Evolutionary conservation across 148 eudicot genomes (phyloP).

Genomic region (Arbutus unedo): DNA sequence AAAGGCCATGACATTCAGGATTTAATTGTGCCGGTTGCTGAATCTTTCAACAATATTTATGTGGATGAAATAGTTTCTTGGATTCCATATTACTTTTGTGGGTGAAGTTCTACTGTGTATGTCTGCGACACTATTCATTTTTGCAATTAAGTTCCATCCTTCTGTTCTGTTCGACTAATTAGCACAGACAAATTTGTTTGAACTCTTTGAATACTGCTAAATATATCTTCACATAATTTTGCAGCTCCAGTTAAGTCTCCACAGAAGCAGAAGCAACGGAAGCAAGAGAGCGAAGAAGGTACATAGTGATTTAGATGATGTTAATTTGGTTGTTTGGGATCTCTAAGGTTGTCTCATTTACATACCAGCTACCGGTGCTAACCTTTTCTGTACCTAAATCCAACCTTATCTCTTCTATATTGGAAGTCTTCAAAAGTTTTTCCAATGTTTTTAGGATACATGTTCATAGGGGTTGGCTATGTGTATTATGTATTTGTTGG

Average conservation of each 20-base stretch:
- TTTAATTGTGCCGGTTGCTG: not conserved
- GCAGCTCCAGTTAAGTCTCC: conserved; percentile 45
- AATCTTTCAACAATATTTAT: not conserved
- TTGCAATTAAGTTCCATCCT: not conserved
- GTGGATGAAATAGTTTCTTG: not conserved
- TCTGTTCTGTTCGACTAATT: not conserved
- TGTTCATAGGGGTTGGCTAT: not conserved
- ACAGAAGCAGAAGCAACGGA: conserved; percentile 44
- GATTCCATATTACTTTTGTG: not conserved
- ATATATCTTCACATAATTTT: conserved; percentile 16
- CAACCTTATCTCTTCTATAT: not conserved
- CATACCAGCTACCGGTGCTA: not conserved
- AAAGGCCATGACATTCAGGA: not conserved
- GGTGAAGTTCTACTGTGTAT: not conserved
- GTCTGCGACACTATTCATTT: conserved; percentile 8
- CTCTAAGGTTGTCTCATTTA: not conserved
- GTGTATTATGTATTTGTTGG: not conserved
- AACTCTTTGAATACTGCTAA: conserved; percentile 8
- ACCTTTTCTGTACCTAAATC: not conserved
- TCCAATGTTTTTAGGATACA: not conserved
- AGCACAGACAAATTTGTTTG: not conserved
- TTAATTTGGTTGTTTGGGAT: not conserved
- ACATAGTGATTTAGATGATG: conserved; percentile 4
- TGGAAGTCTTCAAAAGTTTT: conserved; percentile 1
- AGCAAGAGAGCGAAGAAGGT: conserved; percentile 63